Conservation (phyloP, 441 rosid species). For the Arabidopsis lyrata region DNA sequence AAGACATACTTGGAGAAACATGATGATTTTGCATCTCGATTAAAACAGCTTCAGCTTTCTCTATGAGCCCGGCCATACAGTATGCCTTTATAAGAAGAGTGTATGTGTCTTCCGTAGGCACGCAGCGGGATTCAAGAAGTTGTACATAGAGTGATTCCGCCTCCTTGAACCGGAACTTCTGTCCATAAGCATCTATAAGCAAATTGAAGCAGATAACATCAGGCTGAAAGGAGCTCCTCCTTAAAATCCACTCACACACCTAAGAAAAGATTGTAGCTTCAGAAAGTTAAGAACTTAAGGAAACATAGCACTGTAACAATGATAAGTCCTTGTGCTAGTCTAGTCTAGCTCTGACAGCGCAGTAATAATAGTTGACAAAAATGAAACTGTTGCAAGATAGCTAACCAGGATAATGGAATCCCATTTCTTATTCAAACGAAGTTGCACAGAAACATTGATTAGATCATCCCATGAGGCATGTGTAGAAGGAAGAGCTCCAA, state of each 20-base stretch:
- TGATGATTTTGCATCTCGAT: constrained; percentile 78
- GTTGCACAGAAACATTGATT: constrained; percentile 79
- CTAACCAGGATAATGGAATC: constrained; percentile 70
- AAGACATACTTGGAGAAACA: constrained; percentile 76
- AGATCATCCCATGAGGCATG: constrained; percentile 90
- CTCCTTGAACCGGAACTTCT: constrained; percentile 61
- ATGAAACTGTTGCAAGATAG: constrained; percentile 5
- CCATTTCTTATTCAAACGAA: constrained; percentile 83
- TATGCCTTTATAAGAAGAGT: constrained; percentile 87
- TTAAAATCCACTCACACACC: constrained; percentile 89
- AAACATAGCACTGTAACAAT: constrained; percentile 1
- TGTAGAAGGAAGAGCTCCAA: constrained; percentile 70
- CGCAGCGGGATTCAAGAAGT: constrained; percentile 76
- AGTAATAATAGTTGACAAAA: neutral
- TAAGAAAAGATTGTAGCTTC: constrained; percentile 47
- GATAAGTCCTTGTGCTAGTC: neutral
- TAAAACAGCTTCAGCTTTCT: constrained; percentile 79
- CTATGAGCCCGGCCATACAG: constrained; percentile 63
- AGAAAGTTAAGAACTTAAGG: constrained; percentile 7
- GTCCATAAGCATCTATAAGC: constrained; percentile 88
- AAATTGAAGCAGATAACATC: constrained; percentile 89
- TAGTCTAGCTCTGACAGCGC: neutral
- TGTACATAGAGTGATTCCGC: constrained; percentile 74
- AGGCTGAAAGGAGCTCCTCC: constrained; percentile 79
- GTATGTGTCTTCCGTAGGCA: constrained; percentile 91